These are phyloP conservation scores for Dictyostelium brefeldianum DNA, from an alignment of 78 protist genomes.

Conservation along the genomic window DNA sequence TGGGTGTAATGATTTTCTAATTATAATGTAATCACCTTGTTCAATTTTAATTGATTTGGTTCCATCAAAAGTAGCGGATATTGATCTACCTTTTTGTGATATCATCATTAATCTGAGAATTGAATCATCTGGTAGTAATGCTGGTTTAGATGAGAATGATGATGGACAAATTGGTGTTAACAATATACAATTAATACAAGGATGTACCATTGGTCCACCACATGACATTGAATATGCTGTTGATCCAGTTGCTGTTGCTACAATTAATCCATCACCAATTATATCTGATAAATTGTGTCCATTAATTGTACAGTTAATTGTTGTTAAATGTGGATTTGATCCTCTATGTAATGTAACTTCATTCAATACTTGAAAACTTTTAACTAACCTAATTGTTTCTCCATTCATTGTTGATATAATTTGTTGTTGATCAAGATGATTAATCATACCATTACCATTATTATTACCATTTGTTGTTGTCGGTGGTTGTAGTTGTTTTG, in stretches of 20 bases:
- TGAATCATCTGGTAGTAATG: conserved; percentile 86
- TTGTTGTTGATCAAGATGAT: neutral
- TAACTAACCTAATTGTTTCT: neutral
- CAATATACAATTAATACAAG: conserved; percentile 86
- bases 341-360: conserved; percentile 85
- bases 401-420: neutral
- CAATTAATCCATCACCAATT: conserved; percentile 86
- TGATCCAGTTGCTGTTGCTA: conserved; percentile 90
- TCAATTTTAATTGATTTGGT: conserved; percentile 60
- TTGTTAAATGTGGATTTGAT: conserved; percentile 79
- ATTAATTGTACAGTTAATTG: conserved; percentile 86
- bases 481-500: conserved; percentile 5
- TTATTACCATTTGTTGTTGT: neutral
- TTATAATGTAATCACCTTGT: conserved; percentile 55
- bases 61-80: conserved; percentile 72
- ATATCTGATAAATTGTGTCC: conserved; percentile 85
- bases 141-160: conserved; percentile 93
- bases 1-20: conserved; percentile 59
- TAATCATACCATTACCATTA: no score
- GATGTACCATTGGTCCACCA: conserved; percentile 96
- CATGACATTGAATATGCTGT: conserved; percentile 95
- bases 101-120: conserved; percentile 44
- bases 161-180: conserved; percentile 96
- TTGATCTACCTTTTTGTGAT: conserved; percentile 74
- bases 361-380: conserved; percentile 74